Evolutionary conservation across 1,284 basidiomycete genomes (phyloP).

Genomic region (Malassezia restricta): DNA sequence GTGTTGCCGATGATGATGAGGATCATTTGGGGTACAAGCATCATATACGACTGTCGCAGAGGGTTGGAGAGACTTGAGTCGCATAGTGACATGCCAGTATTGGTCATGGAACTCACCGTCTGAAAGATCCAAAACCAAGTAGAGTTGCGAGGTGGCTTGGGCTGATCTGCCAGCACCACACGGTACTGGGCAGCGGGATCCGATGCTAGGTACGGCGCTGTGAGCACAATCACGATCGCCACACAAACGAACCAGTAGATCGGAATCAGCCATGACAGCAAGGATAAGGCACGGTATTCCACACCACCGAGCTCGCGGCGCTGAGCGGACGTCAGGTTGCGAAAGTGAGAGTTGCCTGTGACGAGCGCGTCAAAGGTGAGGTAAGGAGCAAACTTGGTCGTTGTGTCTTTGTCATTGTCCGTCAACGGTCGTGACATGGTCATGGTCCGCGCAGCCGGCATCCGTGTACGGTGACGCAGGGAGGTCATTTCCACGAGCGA

Average conservation of each 20-base stretch:
- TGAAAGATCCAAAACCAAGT: constrained; percentile 73
- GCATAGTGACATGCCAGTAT: constrained; percentile 75
- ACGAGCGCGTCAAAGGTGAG: constrained; percentile 59
- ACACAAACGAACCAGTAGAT: constrained; percentile 23
- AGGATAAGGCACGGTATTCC: constrained; percentile 76
- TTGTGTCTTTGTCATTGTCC: constrained; percentile 7
- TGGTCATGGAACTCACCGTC: constrained; percentile 73
- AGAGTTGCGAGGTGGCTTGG: constrained; percentile 42
- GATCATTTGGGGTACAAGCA: constrained; percentile 56
- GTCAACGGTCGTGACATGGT: constrained; percentile 5
- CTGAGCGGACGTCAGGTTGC: constrained; percentile 65
- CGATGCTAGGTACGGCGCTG: constrained; percentile 38
- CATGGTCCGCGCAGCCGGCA: constrained; percentile 61
- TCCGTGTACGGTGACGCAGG: constrained; percentile 48
- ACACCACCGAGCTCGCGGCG: constrained; percentile 84
- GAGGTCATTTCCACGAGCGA: constrained; percentile 49
- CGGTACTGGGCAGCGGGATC: constrained; percentile 25
- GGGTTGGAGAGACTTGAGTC: constrained; percentile 65
- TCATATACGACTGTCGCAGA: constrained; percentile 76
- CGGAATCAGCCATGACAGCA: constrained; percentile 52
- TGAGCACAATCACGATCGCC: constrained; percentile 24
- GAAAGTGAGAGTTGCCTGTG: constrained; percentile 71
- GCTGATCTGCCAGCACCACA: constrained; percentile 30
- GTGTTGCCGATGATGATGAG: constrained; percentile 84
- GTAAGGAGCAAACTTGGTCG: constrained; percentile 56